A percentile compares a stretch with the other conserved stretches of the same genome.
phyloP scores from a whole-genome alignment of 2,329 filamentous ascomycete genomes.

The Rhynchosporium secalis region DNA sequence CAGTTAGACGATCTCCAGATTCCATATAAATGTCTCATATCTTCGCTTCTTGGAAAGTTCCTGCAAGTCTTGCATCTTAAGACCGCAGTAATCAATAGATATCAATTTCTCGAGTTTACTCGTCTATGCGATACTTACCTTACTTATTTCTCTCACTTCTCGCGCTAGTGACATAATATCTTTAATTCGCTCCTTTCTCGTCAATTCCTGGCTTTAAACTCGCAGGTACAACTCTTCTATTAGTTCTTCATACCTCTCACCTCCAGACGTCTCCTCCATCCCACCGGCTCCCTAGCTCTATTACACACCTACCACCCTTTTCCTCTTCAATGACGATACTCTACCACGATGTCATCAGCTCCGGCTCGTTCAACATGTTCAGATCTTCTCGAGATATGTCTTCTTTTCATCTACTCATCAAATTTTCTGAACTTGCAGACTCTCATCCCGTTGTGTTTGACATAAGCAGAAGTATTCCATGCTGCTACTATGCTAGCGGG shows the following conservation, averaged over 20 bases:
- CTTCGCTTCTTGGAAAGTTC: too few species aligned
- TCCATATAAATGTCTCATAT: too few species aligned
- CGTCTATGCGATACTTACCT: background rate
- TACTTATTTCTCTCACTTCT: background rate
- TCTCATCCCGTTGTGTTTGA: too few species aligned
- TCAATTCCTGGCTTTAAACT: background rate
- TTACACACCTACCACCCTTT: background rate
- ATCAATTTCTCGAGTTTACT: background rate
- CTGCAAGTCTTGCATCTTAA: too few species aligned
- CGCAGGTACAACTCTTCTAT: conserved; percentile 3
- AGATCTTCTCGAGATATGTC: too few species aligned
- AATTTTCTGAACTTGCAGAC: too few species aligned
- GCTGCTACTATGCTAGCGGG: conserved; percentile 11
- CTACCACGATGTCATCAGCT: conserved; percentile 32
- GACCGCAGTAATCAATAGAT: background rate
- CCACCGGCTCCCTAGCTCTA: background rate
- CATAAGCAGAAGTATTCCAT: background rate
- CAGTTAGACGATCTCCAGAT: too few species aligned
- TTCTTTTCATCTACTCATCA: too few species aligned
- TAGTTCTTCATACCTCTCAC: background rate
- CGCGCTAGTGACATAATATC: background rate
- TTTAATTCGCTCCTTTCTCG: background rate
- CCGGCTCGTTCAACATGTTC: conserved; percentile 37
- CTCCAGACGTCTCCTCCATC: background rate
- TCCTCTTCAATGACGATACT: conserved; percentile 4